These are phyloP conservation scores for Talaromyces sp. DNA, from an alignment of 2,329 filamentous ascomycete genomes.

Conservation along the genomic window DNA sequence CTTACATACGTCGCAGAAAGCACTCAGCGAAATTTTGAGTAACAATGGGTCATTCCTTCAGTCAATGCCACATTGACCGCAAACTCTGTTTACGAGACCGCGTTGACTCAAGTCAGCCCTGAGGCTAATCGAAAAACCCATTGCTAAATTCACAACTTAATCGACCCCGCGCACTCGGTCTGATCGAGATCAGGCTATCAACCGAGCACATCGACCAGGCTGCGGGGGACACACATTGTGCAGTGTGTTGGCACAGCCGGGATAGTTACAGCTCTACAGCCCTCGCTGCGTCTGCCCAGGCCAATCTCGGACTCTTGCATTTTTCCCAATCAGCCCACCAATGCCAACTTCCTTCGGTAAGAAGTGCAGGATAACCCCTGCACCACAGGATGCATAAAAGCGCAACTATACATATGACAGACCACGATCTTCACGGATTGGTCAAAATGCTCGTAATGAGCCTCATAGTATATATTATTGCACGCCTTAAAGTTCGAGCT, in stretches of 20 bases:
- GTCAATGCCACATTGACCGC: neutral
- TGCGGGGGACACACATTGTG: neutral
- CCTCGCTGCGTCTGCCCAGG: neutral
- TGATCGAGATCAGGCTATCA: neutral
- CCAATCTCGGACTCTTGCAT: neutral
- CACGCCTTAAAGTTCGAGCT: neutral
- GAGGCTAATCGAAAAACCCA: neutral
- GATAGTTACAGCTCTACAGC: neutral
- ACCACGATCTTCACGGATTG: neutral
- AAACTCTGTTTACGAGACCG: neutral
- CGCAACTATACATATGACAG: neutral
- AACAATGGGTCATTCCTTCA: neutral
- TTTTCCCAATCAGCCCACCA: neutral
- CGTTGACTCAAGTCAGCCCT: neutral
- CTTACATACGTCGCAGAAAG: neutral
- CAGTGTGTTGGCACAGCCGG: constrained; percentile 8
- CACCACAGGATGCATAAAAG: neutral
- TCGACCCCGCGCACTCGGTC: neutral
- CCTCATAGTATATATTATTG: neutral
- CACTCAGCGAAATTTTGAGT: neutral
- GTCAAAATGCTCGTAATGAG: neutral
- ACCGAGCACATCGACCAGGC: neutral
- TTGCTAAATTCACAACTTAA: neutral
- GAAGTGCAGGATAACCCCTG: neutral
- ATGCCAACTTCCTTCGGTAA: neutral